phyloP scores from a whole-genome alignment of 352 stramenopile genomes.

The Pythium coloratum region DNA sequence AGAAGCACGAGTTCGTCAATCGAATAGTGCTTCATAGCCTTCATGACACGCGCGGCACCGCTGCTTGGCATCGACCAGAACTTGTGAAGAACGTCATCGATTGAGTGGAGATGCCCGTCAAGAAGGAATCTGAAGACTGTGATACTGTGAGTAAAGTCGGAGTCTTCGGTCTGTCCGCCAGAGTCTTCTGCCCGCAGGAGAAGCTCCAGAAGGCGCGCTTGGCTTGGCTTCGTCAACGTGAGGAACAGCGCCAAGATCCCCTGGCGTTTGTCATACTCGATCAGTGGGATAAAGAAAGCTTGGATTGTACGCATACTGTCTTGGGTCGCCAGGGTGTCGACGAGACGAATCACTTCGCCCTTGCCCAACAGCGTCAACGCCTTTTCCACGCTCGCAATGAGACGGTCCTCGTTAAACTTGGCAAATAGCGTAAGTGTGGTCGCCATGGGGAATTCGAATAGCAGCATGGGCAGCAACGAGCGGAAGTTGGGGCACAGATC shows the following conservation, averaged over 20 bases:
- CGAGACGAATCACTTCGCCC: conserved; percentile 44
- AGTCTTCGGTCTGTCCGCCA: background rate
- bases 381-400: conserved; percentile 41
- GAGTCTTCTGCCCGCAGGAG: background rate
- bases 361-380: conserved; percentile 40
- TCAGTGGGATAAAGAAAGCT: conserved; percentile 40
- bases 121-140: conserved; percentile 57
- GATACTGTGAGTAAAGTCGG: background rate
- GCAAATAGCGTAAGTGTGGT: conserved; percentile 47
- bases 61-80: conserved; percentile 33
- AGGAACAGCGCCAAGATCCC: conserved; percentile 47
- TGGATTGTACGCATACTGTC: conserved; percentile 30
- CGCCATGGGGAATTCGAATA: conserved; percentile 54
- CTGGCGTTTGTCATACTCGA: conserved; percentile 35
- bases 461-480: conserved; percentile 30
- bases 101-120: conserved; percentile 32
- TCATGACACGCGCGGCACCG: conserved; percentile 29
- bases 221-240: conserved; percentile 36
- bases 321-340: conserved; percentile 44
- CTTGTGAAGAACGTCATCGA: conserved; percentile 50
- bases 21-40: conserved; percentile 28
- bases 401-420: conserved; percentile 53
- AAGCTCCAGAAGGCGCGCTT: conserved; percentile 22
- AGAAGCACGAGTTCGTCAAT: conserved; percentile 38
- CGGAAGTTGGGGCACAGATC: conserved; percentile 39